Evolutionary conservation across 2,329 filamentous ascomycete genomes (phyloP).

Genomic region (Arthroderma uncinatum): DNA sequence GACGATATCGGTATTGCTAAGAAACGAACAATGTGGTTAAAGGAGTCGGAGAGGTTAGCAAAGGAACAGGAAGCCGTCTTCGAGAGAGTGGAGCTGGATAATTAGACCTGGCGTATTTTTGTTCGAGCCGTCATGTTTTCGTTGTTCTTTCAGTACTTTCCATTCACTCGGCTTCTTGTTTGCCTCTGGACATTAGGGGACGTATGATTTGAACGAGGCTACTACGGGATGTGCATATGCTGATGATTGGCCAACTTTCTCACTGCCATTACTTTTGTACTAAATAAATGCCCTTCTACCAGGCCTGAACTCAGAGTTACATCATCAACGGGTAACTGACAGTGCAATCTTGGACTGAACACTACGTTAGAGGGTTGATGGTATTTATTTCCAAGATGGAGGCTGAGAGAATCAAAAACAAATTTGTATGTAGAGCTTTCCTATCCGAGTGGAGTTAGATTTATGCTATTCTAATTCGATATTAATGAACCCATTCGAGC

Average conservation of each 20-base stretch:
- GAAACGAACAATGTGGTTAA: constrained; percentile 9
- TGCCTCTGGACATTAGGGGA: too few species aligned
- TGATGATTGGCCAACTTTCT: not conserved
- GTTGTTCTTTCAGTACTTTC: not conserved
- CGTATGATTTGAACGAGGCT: not conserved
- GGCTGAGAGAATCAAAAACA: not conserved
- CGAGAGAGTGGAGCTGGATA: not conserved
- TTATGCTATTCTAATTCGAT: not conserved
- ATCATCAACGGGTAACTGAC: too few species aligned
- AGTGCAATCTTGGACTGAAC: not conserved
- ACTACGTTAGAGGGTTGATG: too few species aligned
- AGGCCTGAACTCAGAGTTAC: too few species aligned
- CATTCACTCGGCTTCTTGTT: not conserved
- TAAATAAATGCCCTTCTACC: not conserved
- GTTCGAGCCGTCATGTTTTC: not conserved
- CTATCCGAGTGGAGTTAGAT: not conserved
- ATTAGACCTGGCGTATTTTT: not conserved
- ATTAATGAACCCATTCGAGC: not conserved
- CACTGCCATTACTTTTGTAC: not conserved
- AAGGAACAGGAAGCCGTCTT: constrained; percentile 6
- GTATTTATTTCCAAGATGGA: too few species aligned
- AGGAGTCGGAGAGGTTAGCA: constrained; percentile 8
- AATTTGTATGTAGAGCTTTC: not conserved
- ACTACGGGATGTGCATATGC: not conserved
- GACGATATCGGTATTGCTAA: constrained; percentile 9